Percentiles rank a stretch among this genome's conserved stretches.
Conservation (phyloP, 768 basidiomycete genomes). For the Termitomyces heimii region DNA sequence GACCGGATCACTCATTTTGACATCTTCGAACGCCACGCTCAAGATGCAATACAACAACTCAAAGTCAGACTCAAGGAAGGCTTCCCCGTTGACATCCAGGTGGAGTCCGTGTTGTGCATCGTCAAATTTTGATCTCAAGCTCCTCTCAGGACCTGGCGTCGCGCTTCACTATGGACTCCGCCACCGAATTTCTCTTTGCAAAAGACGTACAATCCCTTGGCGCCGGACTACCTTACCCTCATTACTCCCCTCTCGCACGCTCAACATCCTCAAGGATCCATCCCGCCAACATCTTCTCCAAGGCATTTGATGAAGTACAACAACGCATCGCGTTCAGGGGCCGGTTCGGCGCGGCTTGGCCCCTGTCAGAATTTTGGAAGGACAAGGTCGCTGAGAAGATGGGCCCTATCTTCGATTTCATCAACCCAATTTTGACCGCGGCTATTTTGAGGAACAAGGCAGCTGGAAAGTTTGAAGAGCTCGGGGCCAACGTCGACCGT, state of each 20-base stretch:
- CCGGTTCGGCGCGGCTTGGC: slow-evolving; percentile 37
- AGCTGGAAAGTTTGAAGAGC: slow-evolving; percentile 6
- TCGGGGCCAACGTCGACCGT: slow-evolving; percentile 18
- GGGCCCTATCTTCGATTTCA: slow-evolving; percentile 42
- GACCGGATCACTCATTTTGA: slow-evolving; percentile 60
- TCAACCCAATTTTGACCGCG: slow-evolving; percentile 47
- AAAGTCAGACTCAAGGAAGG: slow-evolving; percentile 38
- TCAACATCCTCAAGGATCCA: slow-evolving; percentile 22
- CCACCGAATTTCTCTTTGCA: slow-evolving; percentile 57
- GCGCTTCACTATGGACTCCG: slow-evolving; percentile 59
- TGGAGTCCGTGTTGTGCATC: slow-evolving; percentile 12
- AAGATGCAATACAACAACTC: slow-evolving; percentile 38
- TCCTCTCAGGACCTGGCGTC: slow-evolving; percentile 31
- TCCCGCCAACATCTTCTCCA: slow-evolving; percentile 37
- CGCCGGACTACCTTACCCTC: slow-evolving; percentile 46
- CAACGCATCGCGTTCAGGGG: slow-evolving; percentile 27
- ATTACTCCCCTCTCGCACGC: slow-evolving; percentile 19
- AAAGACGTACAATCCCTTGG: slow-evolving; percentile 43
- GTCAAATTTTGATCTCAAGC: background rate
- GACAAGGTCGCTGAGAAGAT: slow-evolving; percentile 41
- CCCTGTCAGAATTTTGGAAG: slow-evolving; percentile 44
- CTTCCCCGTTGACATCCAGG: slow-evolving; percentile 57
- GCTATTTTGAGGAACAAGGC: slow-evolving; percentile 31
- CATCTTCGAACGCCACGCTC: slow-evolving; percentile 50
- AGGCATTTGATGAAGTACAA: slow-evolving; percentile 45